phyloP scores from a whole-genome alignment of 2,329 filamentous ascomycete genomes.

The Colletotrichum lindemuthianum region DNA sequence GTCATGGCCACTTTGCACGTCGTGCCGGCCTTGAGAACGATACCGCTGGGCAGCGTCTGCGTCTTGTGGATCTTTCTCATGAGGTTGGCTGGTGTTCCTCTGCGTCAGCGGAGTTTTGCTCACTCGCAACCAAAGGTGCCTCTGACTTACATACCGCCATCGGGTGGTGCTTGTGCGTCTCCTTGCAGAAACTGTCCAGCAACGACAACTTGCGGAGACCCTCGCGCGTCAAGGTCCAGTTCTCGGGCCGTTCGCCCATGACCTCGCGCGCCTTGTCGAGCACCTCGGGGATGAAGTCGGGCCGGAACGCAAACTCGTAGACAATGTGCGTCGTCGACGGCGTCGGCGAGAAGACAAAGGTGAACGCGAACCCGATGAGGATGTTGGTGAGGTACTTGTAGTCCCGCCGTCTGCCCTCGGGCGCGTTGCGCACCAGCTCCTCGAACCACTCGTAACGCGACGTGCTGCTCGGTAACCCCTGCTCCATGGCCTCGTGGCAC shows the following conservation, averaged over 20 bases:
- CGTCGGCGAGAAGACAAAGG: constrained; percentile 24
- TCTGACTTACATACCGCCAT: constrained; percentile 26
- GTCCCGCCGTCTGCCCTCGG: constrained; percentile 15
- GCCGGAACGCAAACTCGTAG: constrained; percentile 32
- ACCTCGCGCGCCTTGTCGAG: constrained; percentile 18
- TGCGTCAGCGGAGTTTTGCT: not conserved
- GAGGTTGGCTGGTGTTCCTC: constrained; percentile 14
- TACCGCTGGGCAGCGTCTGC: constrained; percentile 22
- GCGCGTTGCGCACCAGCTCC: constrained; percentile 25
- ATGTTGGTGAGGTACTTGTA: constrained; percentile 31
- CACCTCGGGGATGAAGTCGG: constrained; percentile 14
- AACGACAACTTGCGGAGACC: constrained; percentile 19
- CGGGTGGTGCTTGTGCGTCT: constrained; percentile 30
- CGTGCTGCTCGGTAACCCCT: not conserved
- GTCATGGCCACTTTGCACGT: constrained; percentile 30
- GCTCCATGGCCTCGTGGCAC: constrained; percentile 10
- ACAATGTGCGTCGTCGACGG: constrained; percentile 31
- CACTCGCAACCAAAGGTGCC: not conserved
- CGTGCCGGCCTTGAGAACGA: constrained; percentile 21
- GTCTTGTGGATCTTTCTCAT: constrained; percentile 33
- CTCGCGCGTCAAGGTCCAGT: constrained; percentile 20
- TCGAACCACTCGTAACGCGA: constrained; percentile 23
- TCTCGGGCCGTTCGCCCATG: not conserved
- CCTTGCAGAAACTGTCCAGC: constrained; percentile 32
- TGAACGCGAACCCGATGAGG: constrained; percentile 30